A percentile compares a stretch with the other conserved stretches of the same genome.
Evolutionary conservation across 306 rosid genomes (phyloP).

Genomic region (Fragaria vesca): DNA sequence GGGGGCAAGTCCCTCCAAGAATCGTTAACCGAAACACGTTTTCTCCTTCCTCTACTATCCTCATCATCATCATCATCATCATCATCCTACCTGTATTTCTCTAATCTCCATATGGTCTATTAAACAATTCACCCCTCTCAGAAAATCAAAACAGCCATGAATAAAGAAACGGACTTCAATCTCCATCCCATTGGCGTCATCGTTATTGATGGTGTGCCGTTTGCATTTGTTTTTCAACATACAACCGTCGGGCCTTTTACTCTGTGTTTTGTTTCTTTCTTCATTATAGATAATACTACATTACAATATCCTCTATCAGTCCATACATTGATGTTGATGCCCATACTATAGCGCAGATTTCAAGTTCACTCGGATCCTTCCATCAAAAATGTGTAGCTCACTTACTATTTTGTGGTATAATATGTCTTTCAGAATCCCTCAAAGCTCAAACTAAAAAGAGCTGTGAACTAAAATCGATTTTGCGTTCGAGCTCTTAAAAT

Average conservation of each 20-base stretch:
- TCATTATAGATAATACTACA: background rate
- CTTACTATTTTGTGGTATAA: no score
- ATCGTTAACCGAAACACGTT: slow-evolving; percentile 42
- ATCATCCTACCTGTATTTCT: background rate
- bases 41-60: background rate
- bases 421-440: no score
- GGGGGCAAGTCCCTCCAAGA: slow-evolving; percentile 28
- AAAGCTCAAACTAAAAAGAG: no score
- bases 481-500: no score
- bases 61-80: background rate
- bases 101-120: background rate
- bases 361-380: background rate
- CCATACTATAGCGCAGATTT: background rate
- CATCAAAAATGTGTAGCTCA: background rate
- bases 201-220: background rate
- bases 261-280: background rate
- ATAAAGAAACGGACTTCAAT: background rate
- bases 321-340: background rate
- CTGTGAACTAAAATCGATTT: no score
- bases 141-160: background rate
- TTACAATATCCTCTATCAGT: background rate
- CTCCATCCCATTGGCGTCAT: slow-evolving; percentile 9
- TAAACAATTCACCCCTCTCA: background rate
- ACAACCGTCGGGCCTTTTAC: background rate
- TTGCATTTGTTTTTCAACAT: background rate